Percentiles rank a stretch among this genome's conserved stretches.
Evolutionary conservation across 257 asterid species (phyloP).

Genomic region (Ophiorrhiza pumila): DNA sequence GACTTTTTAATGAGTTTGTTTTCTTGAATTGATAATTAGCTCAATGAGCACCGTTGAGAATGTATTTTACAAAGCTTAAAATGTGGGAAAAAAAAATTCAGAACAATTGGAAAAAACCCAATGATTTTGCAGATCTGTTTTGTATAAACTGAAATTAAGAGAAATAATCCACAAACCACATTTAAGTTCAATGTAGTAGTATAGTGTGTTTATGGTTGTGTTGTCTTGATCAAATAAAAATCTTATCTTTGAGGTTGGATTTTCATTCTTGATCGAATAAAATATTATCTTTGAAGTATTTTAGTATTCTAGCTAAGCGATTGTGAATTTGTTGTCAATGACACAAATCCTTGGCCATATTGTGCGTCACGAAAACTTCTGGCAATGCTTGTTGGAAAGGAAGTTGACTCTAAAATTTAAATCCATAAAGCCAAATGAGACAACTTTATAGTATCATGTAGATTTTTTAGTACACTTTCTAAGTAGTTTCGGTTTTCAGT

Average conservation of each 20-base stretch:
- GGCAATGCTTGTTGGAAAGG: not conserved
- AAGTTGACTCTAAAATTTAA: no score
- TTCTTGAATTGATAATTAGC: no score
- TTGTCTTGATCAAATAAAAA: no score
- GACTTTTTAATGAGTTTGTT: no score
- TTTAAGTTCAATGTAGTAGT: not conserved
- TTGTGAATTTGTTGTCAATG: not conserved
- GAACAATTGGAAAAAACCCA: not conserved
- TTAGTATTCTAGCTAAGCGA: not conserved
- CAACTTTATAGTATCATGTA: not conserved
- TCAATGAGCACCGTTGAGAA: no score
- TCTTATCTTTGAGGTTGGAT: no score
- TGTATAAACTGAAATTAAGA: not conserved
- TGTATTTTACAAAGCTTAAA: not conserved
- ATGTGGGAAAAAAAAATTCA: not conserved
- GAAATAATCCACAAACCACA: not conserved
- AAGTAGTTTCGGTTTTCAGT: conserved; percentile 5
- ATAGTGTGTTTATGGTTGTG: not conserved
- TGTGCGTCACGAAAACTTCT: not conserved
- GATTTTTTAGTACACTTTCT: not conserved
- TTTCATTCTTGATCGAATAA: no score
- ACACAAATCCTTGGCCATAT: not conserved
- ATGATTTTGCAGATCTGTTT: not conserved
- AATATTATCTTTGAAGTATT: not conserved
- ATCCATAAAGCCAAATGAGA: not conserved